phyloP scores from a whole-genome alignment of 2,329 filamentous ascomycete genomes.

The Xylaria sp. region DNA sequence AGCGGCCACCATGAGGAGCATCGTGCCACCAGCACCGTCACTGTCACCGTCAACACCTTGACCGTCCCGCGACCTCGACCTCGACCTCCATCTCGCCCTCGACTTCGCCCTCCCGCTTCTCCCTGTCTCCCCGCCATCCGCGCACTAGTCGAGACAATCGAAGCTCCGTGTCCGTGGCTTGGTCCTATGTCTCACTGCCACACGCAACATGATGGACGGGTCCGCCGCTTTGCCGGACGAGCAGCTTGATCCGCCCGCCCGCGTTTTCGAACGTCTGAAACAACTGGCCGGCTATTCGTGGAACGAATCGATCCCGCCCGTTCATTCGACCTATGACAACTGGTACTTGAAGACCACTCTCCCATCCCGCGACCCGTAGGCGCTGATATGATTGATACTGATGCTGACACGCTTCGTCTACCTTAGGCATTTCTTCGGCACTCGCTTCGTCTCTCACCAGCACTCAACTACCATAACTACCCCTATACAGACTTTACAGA shows the following conservation, averaged over 20 bases:
- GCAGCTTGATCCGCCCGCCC: slow-evolving; percentile 70
- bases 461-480: slow-evolving; percentile 60
- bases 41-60: slow-evolving; percentile 25
- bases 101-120: slow-evolving; percentile 3
- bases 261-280: slow-evolving; percentile 76
- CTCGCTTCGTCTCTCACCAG: slow-evolving; percentile 61
- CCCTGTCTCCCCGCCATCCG: neutral
- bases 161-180: slow-evolving; percentile 9
- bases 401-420: slow-evolving; percentile 27
- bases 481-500: slow-evolving; percentile 56
- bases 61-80: slow-evolving; percentile 19
- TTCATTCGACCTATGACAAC: slow-evolving; percentile 83
- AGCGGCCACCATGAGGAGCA: slow-evolving; percentile 30
- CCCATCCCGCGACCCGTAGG: neutral
- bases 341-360: slow-evolving; percentile 64
- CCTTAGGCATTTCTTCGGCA: slow-evolving; percentile 73
- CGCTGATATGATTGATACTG: neutral
- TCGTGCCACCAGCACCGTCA: slow-evolving; percentile 18
- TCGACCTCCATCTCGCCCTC: neutral
- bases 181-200: slow-evolving; percentile 39
- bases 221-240: slow-evolving; percentile 61
- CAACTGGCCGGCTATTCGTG: slow-evolving; percentile 80
- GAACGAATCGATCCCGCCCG: slow-evolving; percentile 70
- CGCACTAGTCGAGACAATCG: slow-evolving; percentile 26
- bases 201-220: slow-evolving; percentile 65